Evolutionary conservation across 2,329 filamentous ascomycete genomes (phyloP).

Genomic region (Didymellaceae sp.): DNA sequence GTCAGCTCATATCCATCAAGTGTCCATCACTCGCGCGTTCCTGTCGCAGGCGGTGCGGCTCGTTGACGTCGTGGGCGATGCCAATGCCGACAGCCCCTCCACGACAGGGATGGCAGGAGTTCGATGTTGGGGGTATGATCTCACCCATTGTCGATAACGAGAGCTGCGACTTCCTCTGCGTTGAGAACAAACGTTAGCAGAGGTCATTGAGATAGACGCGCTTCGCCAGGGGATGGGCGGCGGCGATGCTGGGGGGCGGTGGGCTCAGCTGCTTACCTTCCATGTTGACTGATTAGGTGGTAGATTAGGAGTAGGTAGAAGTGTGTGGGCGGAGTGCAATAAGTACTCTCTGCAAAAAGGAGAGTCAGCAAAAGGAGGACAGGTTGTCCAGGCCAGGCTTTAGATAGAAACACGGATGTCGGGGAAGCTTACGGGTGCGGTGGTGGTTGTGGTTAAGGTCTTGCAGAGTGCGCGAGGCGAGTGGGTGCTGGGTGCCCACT

Average conservation of each 20-base stretch:
- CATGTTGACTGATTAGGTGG: constrained; percentile 60
- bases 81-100: constrained; percentile 45
- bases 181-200: constrained; percentile 42
- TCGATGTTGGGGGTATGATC: constrained; percentile 56
- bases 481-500: constrained; percentile 41
- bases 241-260: constrained; percentile 20
- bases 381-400: constrained; percentile 25
- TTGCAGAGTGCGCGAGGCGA: constrained; percentile 46
- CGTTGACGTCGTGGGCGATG: constrained; percentile 31
- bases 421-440: constrained; percentile 44
- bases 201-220: constrained; percentile 41
- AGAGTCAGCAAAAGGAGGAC: constrained; percentile 35
- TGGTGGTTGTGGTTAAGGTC: constrained; percentile 40
- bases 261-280: constrained; percentile 67
- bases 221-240: constrained; percentile 25
- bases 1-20: constrained; percentile 46
- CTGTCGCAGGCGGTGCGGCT: constrained; percentile 32
- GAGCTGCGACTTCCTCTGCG: constrained; percentile 99
- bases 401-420: constrained; percentile 36
- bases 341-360: constrained; percentile 40
- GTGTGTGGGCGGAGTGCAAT: constrained; percentile 42
- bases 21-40: constrained; percentile 28
- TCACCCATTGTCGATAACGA: constrained; percentile 99
- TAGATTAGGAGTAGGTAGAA: constrained; percentile 45
- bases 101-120: constrained; percentile 45